Evolutionary conservation across 2,329 filamentous ascomycete genomes (phyloP).

Genomic region (Seiridium unicorne): DNA sequence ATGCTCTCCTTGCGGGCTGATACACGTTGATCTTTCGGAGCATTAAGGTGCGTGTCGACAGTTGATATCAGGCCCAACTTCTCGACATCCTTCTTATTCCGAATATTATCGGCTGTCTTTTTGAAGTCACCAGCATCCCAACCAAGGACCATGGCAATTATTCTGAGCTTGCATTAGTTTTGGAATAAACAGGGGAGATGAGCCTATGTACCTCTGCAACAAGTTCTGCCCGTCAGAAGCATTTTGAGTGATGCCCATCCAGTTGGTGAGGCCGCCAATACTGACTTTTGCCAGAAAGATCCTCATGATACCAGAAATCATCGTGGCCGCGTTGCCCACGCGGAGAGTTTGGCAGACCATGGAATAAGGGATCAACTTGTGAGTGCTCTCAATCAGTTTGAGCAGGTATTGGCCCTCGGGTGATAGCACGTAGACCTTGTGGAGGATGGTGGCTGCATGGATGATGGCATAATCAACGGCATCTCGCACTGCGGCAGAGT

Average conservation of each 20-base stretch:
- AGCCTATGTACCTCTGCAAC: conserved; percentile 52
- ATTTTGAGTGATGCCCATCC: conserved; percentile 70
- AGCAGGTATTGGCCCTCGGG: conserved; percentile 74
- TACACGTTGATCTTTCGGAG: conserved; percentile 55
- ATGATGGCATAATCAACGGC: conserved; percentile 55
- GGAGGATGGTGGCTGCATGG: conserved; percentile 71
- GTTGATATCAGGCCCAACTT: conserved; percentile 60
- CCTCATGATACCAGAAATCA: conserved; percentile 74
- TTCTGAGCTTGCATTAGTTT: conserved; percentile 41
- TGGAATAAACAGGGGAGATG: not conserved
- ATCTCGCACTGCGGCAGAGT: conserved; percentile 60
- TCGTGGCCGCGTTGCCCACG: conserved; percentile 76
- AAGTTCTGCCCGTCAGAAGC: conserved; percentile 80
- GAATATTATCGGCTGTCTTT: conserved; percentile 62
- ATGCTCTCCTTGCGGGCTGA: conserved; percentile 56
- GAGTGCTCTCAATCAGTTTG: conserved; percentile 67
- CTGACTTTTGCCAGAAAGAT: conserved; percentile 77
- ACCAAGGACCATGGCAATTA: conserved; percentile 69
- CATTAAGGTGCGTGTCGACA: conserved; percentile 57
- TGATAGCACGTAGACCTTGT: conserved; percentile 70
- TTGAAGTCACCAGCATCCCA: conserved; percentile 74
- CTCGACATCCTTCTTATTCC: conserved; percentile 57
- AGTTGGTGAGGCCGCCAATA: conserved; percentile 72
- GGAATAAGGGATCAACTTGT: conserved; percentile 70
- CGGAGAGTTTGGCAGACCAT: conserved; percentile 71